Evolutionary conservation across 495 filamentous ascomycete species (phyloP), one percentile per base, ranked within the genome.

Genomic region (Aspergillus leporis): DNA sequence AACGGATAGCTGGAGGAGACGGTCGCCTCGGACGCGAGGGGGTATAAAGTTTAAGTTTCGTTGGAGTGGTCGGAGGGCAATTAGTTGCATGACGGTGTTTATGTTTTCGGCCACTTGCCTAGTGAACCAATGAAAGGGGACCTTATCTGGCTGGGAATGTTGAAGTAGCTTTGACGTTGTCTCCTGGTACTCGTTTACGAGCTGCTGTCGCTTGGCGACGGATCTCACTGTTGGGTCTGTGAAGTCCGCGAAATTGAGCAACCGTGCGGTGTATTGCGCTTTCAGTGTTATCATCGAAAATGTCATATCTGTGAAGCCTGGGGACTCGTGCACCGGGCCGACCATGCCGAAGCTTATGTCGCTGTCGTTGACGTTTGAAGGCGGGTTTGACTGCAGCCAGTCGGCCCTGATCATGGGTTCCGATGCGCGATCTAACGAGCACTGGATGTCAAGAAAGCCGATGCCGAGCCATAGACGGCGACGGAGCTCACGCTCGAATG

Each of bases 341-440:
- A 68, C 56, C 69, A 73, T 73, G 45, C 56, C 52, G 43, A 65
- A 65, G 57, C 55, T 63, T 36, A 77, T 64, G 34, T 71, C 69
- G 18, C 68, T 64, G 49, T 74, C 70, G 25, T 76, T 73, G 55
- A 74, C 61, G 38, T 76, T 72, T 1, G 62, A 53, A 8, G 73
- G 72, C 4, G 52, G 63, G 32, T 70, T 58, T 12, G 61, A 61
- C 31, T 70, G 58, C 5, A 74, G 49, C 70, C 70, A 74, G 7
- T 49, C 60, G 0, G 67, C 54, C 48, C 69, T 68, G 61, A 78
- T 75, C 70, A 78, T 75, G 22, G 74, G 74, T 45, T 73, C 73
- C 16, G 73, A 73, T 19, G 70, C 74, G 2, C 70, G 62, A 34
- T 76, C 71, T 2, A 73, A 59, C 1, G 67, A 70, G 9, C 71